A percentile compares a stretch with the other conserved stretches of the same genome.
These are phyloP conservation scores for Gracilaria domingensis DNA, from an alignment of 23 red algal species.

Conservation along the genomic window DNA sequence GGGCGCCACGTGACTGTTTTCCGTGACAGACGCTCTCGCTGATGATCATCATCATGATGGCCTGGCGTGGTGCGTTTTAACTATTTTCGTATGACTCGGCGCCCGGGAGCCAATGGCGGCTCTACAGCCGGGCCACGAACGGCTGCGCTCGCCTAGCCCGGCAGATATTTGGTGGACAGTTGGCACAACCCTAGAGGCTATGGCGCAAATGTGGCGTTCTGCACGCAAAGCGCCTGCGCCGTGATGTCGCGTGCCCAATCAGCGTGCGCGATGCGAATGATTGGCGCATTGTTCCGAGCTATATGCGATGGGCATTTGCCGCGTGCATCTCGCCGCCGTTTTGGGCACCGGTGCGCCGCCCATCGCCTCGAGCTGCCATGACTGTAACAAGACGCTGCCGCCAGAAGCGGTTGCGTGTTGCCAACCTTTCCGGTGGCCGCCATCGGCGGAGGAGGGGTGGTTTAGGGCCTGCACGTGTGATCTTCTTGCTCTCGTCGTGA, in stretches of 20 bases:
- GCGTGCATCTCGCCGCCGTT: background rate
- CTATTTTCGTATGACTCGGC: too few relatives aligned
- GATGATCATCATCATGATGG: too few relatives aligned
- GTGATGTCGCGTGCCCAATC: background rate
- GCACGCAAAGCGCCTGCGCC: background rate
- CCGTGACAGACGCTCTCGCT: too few relatives aligned
- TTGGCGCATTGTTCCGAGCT: background rate
- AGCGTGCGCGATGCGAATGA: background rate
- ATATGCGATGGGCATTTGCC: slow-evolving; percentile 32
- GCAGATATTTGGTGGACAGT: slow-evolving; percentile 4
- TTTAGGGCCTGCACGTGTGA: background rate
- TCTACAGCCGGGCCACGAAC: background rate
- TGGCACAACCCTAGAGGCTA: slow-evolving; percentile 26
- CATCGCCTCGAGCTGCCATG: background rate
- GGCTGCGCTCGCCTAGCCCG: background rate
- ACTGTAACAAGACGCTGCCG: too few relatives aligned
- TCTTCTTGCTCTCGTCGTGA: background rate
- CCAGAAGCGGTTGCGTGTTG: too few relatives aligned
- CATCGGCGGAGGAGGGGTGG: background rate
- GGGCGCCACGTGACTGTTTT: background rate
- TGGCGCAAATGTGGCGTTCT: background rate
- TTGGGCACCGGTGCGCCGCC: background rate
- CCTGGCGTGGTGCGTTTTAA: too few relatives aligned
- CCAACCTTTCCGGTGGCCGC: background rate
- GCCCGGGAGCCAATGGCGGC: background rate